Conservation (phyloP, 768 basidiomycete genomes). For the Pleurotus ostreatus region DNA sequence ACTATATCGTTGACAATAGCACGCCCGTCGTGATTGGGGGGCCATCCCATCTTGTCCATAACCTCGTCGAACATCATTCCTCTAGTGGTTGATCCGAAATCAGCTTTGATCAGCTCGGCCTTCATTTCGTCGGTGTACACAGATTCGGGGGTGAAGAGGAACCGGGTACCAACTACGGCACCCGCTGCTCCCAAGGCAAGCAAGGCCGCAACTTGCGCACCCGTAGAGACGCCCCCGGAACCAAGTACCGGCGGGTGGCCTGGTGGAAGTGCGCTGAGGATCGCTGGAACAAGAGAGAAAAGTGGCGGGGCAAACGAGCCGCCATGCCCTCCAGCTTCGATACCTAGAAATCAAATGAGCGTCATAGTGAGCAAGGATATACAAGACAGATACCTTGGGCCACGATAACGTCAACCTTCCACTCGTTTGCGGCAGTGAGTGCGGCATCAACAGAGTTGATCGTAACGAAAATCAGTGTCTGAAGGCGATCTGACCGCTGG, state of each 20-base stretch:
- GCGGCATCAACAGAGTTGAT: conserved; percentile 43
- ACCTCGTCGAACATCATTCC: conserved; percentile 37
- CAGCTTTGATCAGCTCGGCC: conserved; percentile 29
- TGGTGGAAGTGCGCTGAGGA: conserved; percentile 25
- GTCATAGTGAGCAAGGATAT: not conserved
- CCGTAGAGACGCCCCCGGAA: conserved; percentile 45
- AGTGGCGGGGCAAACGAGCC: conserved; percentile 31
- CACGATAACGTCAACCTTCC: conserved; percentile 49
- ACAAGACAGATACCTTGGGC: conserved; percentile 38
- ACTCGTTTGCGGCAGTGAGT: conserved; percentile 35
- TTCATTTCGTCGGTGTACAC: conserved; percentile 35
- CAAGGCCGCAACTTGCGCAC: conserved; percentile 36
- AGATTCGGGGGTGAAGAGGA: conserved; percentile 42
- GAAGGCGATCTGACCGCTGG: conserved; percentile 25
- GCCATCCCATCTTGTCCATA: conserved; percentile 33
- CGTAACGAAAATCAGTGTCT: conserved; percentile 34
- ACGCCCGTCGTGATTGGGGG: conserved; percentile 35
- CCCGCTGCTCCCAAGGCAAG: conserved; percentile 42
- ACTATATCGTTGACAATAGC: conserved; percentile 32
- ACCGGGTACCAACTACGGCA: conserved; percentile 44
- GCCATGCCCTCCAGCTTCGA: conserved; percentile 49
- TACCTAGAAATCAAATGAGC: conserved; percentile 26
- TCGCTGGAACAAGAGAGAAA: conserved; percentile 29
- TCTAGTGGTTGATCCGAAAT: conserved; percentile 28
- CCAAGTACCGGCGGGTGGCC: conserved; percentile 34